These are phyloP conservation scores for Fusarium sp. DNA, from an alignment of 2,329 filamentous ascomycete genomes.

Conservation along the genomic window DNA sequence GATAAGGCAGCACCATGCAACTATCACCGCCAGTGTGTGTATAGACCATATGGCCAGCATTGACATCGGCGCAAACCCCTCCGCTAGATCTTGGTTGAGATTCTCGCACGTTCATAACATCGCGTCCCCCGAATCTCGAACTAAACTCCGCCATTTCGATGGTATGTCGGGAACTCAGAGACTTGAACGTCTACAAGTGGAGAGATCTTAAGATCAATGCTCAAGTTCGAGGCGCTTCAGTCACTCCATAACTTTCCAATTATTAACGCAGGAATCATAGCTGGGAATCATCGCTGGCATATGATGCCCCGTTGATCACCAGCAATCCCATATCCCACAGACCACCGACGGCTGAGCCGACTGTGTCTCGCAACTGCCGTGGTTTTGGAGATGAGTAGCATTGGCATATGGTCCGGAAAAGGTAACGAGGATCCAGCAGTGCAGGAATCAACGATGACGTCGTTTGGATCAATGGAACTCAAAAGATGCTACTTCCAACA, in stretches of 20 bases:
- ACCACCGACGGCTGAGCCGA: conserved; percentile 41
- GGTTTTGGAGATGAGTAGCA: neutral
- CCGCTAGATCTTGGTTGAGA: neutral
- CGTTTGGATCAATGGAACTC: conserved; percentile 5
- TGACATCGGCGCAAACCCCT: neutral
- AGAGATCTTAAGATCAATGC: neutral
- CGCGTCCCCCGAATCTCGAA: neutral
- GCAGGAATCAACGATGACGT: conserved; percentile 24
- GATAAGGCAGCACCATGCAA: conserved; percentile 9
- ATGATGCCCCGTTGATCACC: conserved; percentile 38
- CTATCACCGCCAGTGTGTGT: neutral
- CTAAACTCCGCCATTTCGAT: neutral
- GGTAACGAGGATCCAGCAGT: conserved; percentile 21
- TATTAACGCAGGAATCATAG: conserved; percentile 6
- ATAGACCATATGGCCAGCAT: neutral
- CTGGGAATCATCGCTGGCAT: conserved; percentile 16
- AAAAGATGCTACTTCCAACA: conserved; percentile 24
- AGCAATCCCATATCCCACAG: conserved; percentile 22
- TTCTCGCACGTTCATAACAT: neutral
- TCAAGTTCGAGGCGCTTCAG: neutral
- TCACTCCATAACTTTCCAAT: neutral
- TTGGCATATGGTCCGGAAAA: conserved; percentile 15
- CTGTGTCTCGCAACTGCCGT: conserved; percentile 40
- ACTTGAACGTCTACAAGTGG: neutral
- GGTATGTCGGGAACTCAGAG: neutral